A percentile compares a stretch with the other conserved stretches of the same genome.
These are phyloP conservation scores for Silene conica DNA, from an alignment of 148 eudicot species.

Conservation along the genomic window DNA sequence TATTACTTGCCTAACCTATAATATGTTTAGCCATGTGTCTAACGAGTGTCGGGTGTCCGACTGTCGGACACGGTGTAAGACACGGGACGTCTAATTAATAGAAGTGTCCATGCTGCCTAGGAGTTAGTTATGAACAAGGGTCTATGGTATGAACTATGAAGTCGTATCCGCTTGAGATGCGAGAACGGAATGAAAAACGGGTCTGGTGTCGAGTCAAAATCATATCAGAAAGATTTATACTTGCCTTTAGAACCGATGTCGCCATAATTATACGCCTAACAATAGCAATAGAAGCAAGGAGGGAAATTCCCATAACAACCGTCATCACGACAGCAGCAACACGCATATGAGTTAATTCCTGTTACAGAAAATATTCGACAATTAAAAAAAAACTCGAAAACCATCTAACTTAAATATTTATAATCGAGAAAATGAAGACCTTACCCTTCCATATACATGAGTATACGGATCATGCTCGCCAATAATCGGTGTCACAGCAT, in stretches of 20 bases:
- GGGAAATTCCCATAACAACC: constrained; percentile 55
- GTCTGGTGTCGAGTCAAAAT: no score
- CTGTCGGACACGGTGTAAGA: no score
- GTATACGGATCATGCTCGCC: constrained; percentile 89
- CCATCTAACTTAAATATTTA: no score
- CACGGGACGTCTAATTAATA: no score
- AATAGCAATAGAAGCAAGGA: constrained; percentile 85
- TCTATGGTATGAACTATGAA: no score
- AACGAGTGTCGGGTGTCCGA: no score
- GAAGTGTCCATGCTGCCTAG: no score
- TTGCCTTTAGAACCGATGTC: constrained; percentile 92
- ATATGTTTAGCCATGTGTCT: no score
- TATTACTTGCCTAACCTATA: no score
- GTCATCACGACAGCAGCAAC: constrained; percentile 80
- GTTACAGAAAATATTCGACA: background rate
- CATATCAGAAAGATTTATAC: constrained; percentile 4
- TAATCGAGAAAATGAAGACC: constrained; percentile 6
- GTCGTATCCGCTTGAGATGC: no score
- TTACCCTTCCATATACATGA: constrained; percentile 75
- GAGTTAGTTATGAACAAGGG: no score
- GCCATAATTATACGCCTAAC: constrained; percentile 96
- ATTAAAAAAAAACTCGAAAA: background rate
- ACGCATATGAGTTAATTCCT: constrained; percentile 68
- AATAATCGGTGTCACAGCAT: constrained; percentile 81
- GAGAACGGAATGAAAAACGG: no score